Base-by-base conservation (phyloP, 2,329 filamentous ascomycete genomes). In the Boeremia exigua region DNA sequence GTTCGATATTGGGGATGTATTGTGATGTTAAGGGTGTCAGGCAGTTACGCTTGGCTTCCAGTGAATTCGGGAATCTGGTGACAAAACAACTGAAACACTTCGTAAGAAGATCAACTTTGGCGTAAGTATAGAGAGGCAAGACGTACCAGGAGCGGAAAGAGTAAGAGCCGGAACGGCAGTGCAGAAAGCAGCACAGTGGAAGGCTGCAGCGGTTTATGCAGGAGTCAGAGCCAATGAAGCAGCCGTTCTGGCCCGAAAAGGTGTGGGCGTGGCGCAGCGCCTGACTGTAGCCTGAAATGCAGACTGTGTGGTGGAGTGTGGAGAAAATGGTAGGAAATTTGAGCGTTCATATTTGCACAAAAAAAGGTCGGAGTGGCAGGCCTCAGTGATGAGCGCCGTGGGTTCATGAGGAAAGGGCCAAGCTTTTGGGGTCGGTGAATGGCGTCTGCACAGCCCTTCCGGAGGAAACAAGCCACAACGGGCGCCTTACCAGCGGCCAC, bases 391-490 rank as follows among this genome's bases (percentile, higher is more conserved):
- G 51, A 60, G 58, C 56, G 66, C 60, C 46, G 60, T 57, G 54
- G 48, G 51, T 59, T 58, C 59, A 63, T 62, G 65, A 66, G 62
- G 63, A 54, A 59, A 61, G 55, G 64, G 56, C 58, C 51, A 62
- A 49, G 58, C 55, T 57, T 48, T 58, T 59, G 56, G 55, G 52
- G 62, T 49, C 59, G 61, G 62, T 69, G 68, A 69, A 68, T 64
- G 47, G 53, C 27, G 59, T 70, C 68, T 61, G 70, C 71, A 74
- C 70, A 72, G 71, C 70, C 71, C 56, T n/a, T 17, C 32, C 25
- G 33, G 28, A 12, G 37, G 32, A 33, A 30, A 56, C 30, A 38
- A 56, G 53, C 53, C 53, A 51, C 53, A 51, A 38, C 32, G 47
- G 53, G 27, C 38, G 53, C 53, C 53, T 48, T 47, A 34, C 4